Evolutionary conservation across 371 early-diverging fungal species (phyloP).

Genomic region (Mortierella sp.): DNA sequence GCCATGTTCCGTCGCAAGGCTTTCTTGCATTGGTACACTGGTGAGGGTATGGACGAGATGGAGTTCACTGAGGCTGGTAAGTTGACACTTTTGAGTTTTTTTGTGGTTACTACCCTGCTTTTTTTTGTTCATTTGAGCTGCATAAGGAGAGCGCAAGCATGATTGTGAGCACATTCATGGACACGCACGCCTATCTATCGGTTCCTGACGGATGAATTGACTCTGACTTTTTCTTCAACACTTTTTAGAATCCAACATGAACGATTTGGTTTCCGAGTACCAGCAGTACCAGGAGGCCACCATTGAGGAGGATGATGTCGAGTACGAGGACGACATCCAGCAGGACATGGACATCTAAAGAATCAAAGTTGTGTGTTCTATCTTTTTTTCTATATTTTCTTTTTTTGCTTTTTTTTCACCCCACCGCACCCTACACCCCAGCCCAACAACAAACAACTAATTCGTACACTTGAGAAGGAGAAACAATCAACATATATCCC

Average conservation of each 20-base stretch:
- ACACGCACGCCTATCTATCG: neutral
- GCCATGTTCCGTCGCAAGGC: constrained; percentile 97
- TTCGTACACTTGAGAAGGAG: constrained; percentile 14
- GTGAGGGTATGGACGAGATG: constrained; percentile 98
- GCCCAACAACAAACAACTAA: neutral
- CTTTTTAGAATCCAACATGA: constrained; percentile 90
- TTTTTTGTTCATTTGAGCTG: constrained; percentile 12
- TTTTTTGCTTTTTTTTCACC: neutral
- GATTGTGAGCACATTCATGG: neutral
- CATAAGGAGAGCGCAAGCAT: neutral
- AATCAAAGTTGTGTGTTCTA: neutral
- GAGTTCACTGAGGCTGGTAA: constrained; percentile 91
- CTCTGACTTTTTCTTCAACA: neutral
- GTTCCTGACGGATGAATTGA: neutral
- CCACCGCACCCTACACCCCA: neutral
- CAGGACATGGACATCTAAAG: constrained; percentile 59
- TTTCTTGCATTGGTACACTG: constrained; percentile 98
- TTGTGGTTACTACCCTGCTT: neutral
- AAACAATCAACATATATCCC: neutral
- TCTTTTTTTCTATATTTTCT: constrained; percentile 5
- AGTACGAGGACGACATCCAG: constrained; percentile 73
- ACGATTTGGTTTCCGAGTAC: constrained; percentile 98
- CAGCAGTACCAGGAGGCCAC: constrained; percentile 98
- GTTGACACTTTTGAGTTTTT: constrained; percentile 6
- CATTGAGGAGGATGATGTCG: constrained; percentile 80